Evolutionary conservation across 768 basidiomycete species (phyloP).

Genomic region (Leccinum rimulosum): DNA sequence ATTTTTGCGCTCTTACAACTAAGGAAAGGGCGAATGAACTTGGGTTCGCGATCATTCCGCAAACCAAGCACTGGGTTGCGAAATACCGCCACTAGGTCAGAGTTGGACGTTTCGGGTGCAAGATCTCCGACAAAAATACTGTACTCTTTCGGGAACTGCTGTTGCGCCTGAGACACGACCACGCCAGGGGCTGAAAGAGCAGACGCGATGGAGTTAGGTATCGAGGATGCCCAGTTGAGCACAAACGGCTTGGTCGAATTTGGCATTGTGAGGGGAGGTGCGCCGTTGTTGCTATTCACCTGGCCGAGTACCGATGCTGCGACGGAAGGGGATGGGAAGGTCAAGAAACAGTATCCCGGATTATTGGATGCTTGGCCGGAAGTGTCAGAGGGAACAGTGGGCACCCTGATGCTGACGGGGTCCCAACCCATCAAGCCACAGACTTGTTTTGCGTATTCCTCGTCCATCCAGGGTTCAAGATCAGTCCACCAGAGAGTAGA

Average conservation of each 20-base stretch:
- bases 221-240: constrained; percentile 69
- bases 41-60: constrained; percentile 82
- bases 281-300: constrained; percentile 47
- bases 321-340: constrained; percentile 70
- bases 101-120: constrained; percentile 89
- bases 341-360: constrained; percentile 85
- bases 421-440: constrained; percentile 88
- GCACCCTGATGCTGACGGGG: constrained; percentile 68
- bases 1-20: constrained; percentile 97
- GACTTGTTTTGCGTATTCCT: constrained; percentile 89
- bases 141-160: constrained; percentile 79
- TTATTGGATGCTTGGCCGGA: constrained; percentile 73
- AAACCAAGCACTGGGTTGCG: constrained; percentile 86
- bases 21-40: constrained; percentile 83
- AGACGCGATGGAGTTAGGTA: constrained; percentile 35
- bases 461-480: constrained; percentile 96
- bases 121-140: constrained; percentile 95
- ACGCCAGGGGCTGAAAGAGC: constrained; percentile 28
- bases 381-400: constrained; percentile 55
- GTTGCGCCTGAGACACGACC: constrained; percentile 34
- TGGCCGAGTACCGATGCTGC: constrained; percentile 71
- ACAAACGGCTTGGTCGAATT: constrained; percentile 82
- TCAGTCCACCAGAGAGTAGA: constrained; percentile 84
- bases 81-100: constrained; percentile 92
- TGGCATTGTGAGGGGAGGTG: constrained; percentile 67